Percentiles rank a stretch among this genome's conserved stretches.
These are phyloP conservation scores for Asterophora lycoperdoides DNA, from an alignment of 768 basidiomycete species.

Conservation along the genomic window DNA sequence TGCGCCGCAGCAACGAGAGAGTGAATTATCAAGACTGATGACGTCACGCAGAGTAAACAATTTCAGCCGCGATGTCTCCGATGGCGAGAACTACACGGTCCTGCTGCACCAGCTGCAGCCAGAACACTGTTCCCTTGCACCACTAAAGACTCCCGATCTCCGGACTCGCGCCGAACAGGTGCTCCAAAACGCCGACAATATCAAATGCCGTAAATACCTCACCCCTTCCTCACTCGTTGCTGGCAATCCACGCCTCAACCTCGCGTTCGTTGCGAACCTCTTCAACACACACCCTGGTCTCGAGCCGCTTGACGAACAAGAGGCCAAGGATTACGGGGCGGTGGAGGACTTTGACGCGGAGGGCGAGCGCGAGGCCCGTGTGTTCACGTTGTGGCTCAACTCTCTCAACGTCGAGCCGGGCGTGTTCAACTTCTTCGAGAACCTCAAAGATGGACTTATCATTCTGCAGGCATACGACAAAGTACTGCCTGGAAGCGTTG, in stretches of 20 bases:
- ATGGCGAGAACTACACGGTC: slow-evolving; percentile 97
- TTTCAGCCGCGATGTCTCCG: slow-evolving; percentile 95
- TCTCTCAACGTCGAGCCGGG: slow-evolving; percentile 94
- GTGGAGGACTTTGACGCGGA: slow-evolving; percentile 99
- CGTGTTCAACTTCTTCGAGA: slow-evolving; percentile 95
- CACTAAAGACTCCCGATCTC: slow-evolving; percentile 81
- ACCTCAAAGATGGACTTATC: slow-evolving; percentile 86
- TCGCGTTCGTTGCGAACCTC: slow-evolving; percentile 96
- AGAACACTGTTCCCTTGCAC: slow-evolving; percentile 84
- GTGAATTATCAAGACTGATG: slow-evolving; percentile 6
- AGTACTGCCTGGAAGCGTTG: slow-evolving; percentile 84
- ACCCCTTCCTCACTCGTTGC: slow-evolving; percentile 87
- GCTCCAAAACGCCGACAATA: slow-evolving; percentile 87
- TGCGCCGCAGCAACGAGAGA: neutral
- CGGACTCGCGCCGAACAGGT: slow-evolving; percentile 89
- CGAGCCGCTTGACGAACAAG: slow-evolving; percentile 89
- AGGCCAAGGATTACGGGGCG: slow-evolving; percentile 83
- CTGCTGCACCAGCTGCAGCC: slow-evolving; percentile 96
- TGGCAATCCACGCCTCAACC: slow-evolving; percentile 95
- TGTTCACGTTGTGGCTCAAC: slow-evolving; percentile 98
- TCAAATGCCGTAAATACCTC: slow-evolving; percentile 94
- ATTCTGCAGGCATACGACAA: slow-evolving; percentile 98
- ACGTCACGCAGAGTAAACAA: slow-evolving; percentile 74
- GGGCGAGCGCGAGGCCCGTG: slow-evolving; percentile 96
- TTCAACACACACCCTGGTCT: slow-evolving; percentile 98